A percentile compares a stretch with the other conserved stretches of the same genome.
These are phyloP conservation scores for Coemansia sp. DNA, from an alignment of 192 early-diverging fungal species.

Conservation along the genomic window DNA sequence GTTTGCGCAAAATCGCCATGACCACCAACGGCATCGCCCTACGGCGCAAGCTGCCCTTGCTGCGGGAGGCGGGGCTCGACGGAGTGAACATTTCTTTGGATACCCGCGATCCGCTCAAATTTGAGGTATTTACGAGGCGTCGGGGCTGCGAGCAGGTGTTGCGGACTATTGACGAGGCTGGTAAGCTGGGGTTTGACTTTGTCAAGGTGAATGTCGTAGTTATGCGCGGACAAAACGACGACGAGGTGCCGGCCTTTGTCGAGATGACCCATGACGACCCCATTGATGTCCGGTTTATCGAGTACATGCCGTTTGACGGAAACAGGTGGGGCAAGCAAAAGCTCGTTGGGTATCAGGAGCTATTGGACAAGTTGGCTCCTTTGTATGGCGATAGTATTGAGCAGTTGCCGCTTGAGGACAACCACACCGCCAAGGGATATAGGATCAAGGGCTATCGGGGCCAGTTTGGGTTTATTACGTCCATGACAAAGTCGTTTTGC, in stretches of 20 bases:
- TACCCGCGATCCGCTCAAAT: constrained; percentile 82
- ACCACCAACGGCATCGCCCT: constrained; percentile 94
- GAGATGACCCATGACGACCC: constrained; percentile 74
- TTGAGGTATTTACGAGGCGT: constrained; percentile 86
- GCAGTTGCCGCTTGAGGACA: constrained; percentile 66
- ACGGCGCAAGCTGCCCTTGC: constrained; percentile 71
- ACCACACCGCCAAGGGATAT: constrained; percentile 79
- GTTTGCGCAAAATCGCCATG: constrained; percentile 81
- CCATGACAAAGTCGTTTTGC: constrained; percentile 98
- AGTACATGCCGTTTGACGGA: constrained; percentile 99
- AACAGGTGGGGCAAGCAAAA: constrained; percentile 87
- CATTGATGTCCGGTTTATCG: constrained; percentile 89
- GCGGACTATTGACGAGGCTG: constrained; percentile 69
- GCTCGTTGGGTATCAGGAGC: constrained; percentile 78
- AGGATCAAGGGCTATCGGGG: constrained; percentile 75
- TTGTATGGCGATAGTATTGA: constrained; percentile 60
- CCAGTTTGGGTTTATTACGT: constrained; percentile 95
- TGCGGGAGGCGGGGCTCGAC: constrained; percentile 77
- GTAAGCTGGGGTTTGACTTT: constrained; percentile 60
- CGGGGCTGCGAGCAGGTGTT: constrained; percentile 78
- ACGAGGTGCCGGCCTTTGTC: constrained; percentile 80
- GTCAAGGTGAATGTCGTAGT: constrained; percentile 96
- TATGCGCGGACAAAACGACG: constrained; percentile 81
- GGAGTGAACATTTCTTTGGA: constrained; percentile 90
- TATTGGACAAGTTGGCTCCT: constrained; percentile 60